Evolutionary conservation across 805 yeast genomes (phyloP).

Genomic region (Myxozyma melibiosi): DNA sequence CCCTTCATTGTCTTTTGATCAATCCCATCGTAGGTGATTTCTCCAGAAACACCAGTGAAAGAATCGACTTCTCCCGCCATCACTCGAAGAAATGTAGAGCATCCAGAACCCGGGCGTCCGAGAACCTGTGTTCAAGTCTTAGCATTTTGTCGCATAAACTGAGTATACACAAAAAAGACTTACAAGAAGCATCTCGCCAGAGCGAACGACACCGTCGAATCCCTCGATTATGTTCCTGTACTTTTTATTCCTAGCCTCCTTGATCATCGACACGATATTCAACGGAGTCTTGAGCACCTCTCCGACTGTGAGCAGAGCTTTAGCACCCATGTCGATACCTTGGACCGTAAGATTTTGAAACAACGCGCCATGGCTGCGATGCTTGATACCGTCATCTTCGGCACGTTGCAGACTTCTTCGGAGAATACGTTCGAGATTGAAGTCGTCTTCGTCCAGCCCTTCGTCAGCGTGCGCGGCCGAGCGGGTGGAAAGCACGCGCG

Average conservation of each 20-base stretch:
- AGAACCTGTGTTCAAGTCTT: conserved; percentile 43
- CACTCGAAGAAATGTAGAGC: conserved; percentile 64
- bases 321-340: conserved; percentile 53
- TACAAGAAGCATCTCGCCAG: conserved; percentile 67
- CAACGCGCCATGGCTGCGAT: conserved; percentile 42
- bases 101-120: conserved; percentile 80
- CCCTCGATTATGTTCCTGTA: conserved; percentile 39
- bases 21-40: conserved; percentile 63
- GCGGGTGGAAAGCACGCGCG: conserved; percentile 36
- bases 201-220: conserved; percentile 58
- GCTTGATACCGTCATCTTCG: conserved; percentile 42
- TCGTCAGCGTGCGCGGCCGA: conserved; percentile 36
- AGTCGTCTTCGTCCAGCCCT: conserved; percentile 38
- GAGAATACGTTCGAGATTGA: conserved; percentile 40
- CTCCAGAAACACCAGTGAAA: conserved; percentile 58
- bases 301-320: conserved; percentile 50
- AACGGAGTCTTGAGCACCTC: conserved; percentile 43
- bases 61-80: conserved; percentile 66
- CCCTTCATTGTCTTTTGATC: conserved; percentile 60
- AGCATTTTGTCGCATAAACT: not conserved
- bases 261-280: not conserved
- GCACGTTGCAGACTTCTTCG: conserved; percentile 29
- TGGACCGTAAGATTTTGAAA: conserved; percentile 46
- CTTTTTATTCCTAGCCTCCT: not conserved
- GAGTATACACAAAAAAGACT: not conserved